These are phyloP conservation scores for Sordariomycetes sp. DNA, from an alignment of 2,329 filamentous ascomycete genomes.

Conservation along the genomic window DNA sequence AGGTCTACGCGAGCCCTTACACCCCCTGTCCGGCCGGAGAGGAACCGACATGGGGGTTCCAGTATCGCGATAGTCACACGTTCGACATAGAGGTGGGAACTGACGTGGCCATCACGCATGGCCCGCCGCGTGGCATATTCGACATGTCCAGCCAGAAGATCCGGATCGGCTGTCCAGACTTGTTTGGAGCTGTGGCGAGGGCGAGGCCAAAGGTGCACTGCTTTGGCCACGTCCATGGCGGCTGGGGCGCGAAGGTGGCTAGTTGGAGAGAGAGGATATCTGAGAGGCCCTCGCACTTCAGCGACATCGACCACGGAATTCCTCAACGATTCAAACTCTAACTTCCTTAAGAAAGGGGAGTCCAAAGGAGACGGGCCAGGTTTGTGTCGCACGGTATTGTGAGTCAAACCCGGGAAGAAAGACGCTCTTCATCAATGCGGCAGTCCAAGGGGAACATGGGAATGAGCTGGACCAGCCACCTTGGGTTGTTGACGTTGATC, in stretches of 20 bases:
- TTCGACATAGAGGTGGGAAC: slow-evolving; percentile 13
- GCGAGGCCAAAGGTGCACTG: slow-evolving; percentile 21
- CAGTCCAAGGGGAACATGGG: slow-evolving; percentile 32
- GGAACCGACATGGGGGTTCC: slow-evolving; percentile 27
- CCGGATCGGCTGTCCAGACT: slow-evolving; percentile 16
- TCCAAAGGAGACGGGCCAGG: slow-evolving; percentile 20
- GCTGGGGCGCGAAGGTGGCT: slow-evolving; percentile 29
- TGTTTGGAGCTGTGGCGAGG: slow-evolving; percentile 17
- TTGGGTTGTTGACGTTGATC: slow-evolving; percentile 40
- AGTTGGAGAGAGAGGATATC: slow-evolving; percentile 25
- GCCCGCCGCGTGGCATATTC: slow-evolving; percentile 26
- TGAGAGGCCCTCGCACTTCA: neutral
- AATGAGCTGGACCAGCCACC: slow-evolving; percentile 35
- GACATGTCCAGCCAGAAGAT: slow-evolving; percentile 20
- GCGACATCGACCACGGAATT: slow-evolving; percentile 11
- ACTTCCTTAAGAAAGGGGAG: slow-evolving; percentile 10
- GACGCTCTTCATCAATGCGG: slow-evolving; percentile 47
- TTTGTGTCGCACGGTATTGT: slow-evolving; percentile 10
- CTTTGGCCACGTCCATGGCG: slow-evolving; percentile 21
- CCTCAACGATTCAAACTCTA: slow-evolving; percentile 24
- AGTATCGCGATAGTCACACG: slow-evolving; percentile 22
- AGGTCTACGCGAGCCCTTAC: slow-evolving; percentile 32
- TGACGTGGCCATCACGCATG: slow-evolving; percentile 23
- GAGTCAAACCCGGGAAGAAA: slow-evolving; percentile 20
- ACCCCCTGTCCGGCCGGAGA: slow-evolving; percentile 24